Conservation (phyloP, 1,284 basidiomycete genomes). For the Ceratobasidium sp. region DNA sequence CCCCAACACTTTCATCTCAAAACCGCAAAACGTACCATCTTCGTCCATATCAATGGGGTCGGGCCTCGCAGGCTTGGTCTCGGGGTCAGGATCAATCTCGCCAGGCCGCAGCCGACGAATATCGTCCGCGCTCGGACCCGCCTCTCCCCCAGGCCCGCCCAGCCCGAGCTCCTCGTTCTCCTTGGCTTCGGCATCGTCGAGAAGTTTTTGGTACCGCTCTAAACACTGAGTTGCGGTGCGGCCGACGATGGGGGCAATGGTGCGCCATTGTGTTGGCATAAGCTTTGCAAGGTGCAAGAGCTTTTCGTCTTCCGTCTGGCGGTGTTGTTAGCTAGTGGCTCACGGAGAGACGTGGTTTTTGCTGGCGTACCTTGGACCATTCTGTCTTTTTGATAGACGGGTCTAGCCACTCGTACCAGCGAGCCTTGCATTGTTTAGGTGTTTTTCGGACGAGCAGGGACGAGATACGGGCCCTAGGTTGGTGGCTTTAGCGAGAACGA, state of each 20-base stretch:
- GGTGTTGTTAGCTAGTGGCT: constrained; percentile 31
- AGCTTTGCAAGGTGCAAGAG: constrained; percentile 96
- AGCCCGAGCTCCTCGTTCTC: constrained; percentile 92
- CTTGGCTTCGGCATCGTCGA: constrained; percentile 96
- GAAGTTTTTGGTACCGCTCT: constrained; percentile 95
- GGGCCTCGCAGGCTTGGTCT: constrained; percentile 96
- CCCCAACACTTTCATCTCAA: not conserved
- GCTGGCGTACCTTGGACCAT: constrained; percentile 85
- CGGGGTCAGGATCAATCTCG: constrained; percentile 98
- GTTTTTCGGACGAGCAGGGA: constrained; percentile 98
- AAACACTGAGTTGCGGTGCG: constrained; percentile 98
- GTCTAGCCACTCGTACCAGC: constrained; percentile 99
- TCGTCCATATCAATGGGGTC: constrained; percentile 99
- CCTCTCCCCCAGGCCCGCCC: constrained; percentile 75
- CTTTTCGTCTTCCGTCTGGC: constrained; percentile 95
- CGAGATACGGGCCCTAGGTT: constrained; percentile 92
- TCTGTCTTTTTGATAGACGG: constrained; percentile 99
- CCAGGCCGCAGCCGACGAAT: constrained; percentile 88
- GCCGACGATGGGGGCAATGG: constrained; percentile 98
- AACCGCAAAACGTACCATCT: constrained; percentile 66
- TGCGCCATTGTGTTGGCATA: constrained; percentile 99
- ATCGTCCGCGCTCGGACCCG: constrained; percentile 89
- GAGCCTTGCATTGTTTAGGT: constrained; percentile 98
- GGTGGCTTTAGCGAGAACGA: constrained; percentile 26
- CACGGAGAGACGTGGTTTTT: not conserved